Evolutionary conservation across 495 filamentous ascomycete species (phyloP).

Genomic region (Lasiosphaeriaceae sp.): DNA sequence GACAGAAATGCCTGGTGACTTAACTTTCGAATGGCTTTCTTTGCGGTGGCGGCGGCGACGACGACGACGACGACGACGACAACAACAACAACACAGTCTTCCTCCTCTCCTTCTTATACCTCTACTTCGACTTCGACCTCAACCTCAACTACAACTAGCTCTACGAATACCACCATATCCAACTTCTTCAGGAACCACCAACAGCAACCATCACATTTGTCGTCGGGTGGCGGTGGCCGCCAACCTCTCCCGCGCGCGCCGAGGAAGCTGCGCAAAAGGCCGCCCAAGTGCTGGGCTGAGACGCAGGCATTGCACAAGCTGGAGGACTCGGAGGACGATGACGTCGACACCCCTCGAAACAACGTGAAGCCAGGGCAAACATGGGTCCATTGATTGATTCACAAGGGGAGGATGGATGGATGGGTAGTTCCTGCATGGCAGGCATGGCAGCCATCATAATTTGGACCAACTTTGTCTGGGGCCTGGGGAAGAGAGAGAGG

Average conservation of each 20-base stretch:
- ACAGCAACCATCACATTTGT: conserved; percentile 5
- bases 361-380: neutral
- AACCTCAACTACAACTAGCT: neutral
- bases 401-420: too few species aligned
- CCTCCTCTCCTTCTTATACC: neutral
- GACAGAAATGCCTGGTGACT: conserved; percentile 73
- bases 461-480: neutral
- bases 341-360: neutral
- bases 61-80: neutral
- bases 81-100: neutral
- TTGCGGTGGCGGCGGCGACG: conserved; percentile 17
- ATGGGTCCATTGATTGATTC: neutral
- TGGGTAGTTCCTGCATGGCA: too few species aligned
- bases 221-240: too few species aligned
- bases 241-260: conserved; percentile 32
- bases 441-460: too few species aligned
- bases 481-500: too few species aligned
- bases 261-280: conserved; percentile 47
- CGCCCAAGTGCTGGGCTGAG: conserved; percentile 31
- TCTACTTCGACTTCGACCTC: neutral
- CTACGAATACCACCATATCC: conserved; percentile 3
- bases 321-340: conserved; percentile 1
- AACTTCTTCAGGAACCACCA: neutral
- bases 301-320: conserved; percentile 27
- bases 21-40: conserved; percentile 25